Evolutionary conservation across 768 basidiomycete species (phyloP).

Genomic region (Pholiota microspora): DNA sequence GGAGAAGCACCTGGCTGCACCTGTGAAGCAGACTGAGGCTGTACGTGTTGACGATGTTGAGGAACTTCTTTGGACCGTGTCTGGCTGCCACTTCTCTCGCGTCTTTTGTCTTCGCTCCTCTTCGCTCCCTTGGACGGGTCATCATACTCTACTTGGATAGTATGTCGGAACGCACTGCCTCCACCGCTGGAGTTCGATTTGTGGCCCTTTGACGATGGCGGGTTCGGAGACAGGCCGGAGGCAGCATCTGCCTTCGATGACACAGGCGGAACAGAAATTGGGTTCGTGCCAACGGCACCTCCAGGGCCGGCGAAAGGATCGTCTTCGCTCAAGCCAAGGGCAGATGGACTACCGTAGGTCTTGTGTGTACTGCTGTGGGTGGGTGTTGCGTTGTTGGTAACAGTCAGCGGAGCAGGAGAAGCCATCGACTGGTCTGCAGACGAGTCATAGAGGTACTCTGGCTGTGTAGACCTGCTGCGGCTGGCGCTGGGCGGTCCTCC

Average conservation of each 20-base stretch:
- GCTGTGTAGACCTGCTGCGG: conserved; percentile 60
- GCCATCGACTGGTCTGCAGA: conserved; percentile 56
- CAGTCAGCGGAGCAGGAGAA: conserved; percentile 19
- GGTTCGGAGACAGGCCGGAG: conserved; percentile 12
- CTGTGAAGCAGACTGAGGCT: conserved; percentile 7
- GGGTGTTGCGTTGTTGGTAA: no score
- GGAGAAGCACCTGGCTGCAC: conserved; percentile 3
- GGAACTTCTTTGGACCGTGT: conserved; percentile 7
- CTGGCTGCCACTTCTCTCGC: conserved; percentile 27
- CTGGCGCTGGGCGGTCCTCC: conserved; percentile 32
- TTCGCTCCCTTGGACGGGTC: conserved; percentile 40
- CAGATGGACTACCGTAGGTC: conserved; percentile 32
- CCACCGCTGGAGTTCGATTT: conserved; percentile 47
- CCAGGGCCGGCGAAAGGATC: conserved; percentile 69
- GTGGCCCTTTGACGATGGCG: conserved; percentile 36
- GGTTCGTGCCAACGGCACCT: conserved; percentile 18
- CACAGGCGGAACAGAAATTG: conserved; percentile 10
- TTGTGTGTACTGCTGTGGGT: conserved; percentile 18
- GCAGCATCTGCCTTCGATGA: conserved; percentile 15
- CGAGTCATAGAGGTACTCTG: conserved; percentile 76
- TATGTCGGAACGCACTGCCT: conserved; percentile 66
- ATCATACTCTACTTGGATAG: conserved; percentile 96
- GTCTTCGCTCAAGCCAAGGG: conserved; percentile 49
- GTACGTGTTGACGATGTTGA: conserved; percentile 1
- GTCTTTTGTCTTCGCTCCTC: conserved; percentile 31